Evolutionary conservation across 108 stramenopile genomes (phyloP).

Genomic region (Nitzschia palea): DNA sequence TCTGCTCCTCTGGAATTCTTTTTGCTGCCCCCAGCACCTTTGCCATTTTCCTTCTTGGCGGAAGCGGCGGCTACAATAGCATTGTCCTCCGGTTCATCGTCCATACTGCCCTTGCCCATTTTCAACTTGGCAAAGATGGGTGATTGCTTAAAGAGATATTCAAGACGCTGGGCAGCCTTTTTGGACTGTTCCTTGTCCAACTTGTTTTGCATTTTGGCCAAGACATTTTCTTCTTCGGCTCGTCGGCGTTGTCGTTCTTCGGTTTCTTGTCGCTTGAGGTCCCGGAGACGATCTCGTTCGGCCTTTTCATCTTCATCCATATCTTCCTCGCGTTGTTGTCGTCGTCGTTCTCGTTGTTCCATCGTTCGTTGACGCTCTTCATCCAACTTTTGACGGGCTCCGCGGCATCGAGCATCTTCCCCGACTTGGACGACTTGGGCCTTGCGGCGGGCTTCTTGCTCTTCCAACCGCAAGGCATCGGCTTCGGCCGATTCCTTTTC

Average conservation of each 20-base stretch:
- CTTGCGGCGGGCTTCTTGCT: conserved; percentile 53
- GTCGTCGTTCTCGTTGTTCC: conserved; percentile 24
- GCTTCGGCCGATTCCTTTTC: conserved; percentile 69
- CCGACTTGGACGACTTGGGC: conserved; percentile 57
- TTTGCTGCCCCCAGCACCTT: not conserved
- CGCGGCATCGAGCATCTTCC: conserved; percentile 52
- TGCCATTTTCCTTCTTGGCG: not conserved
- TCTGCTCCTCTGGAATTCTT: not conserved
- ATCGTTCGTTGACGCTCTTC: conserved; percentile 45
- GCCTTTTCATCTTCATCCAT: conserved; percentile 57
- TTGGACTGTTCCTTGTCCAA: conserved; percentile 72
- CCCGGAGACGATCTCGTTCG: conserved; percentile 44
- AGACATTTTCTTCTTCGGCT: conserved; percentile 57
- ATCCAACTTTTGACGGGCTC: conserved; percentile 55
- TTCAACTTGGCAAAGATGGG: conserved; percentile 93
- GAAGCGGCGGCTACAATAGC: conserved; percentile 22
- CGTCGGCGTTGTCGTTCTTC: conserved; percentile 59
- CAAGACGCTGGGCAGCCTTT: conserved; percentile 77
- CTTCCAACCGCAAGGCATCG: conserved; percentile 52
- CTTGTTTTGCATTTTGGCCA: conserved; percentile 64
- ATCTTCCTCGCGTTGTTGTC: conserved; percentile 35
- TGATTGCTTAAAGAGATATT: conserved; percentile 93
- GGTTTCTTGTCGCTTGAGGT: conserved; percentile 52
- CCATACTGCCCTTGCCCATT: conserved; percentile 45
- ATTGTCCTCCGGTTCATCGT: conserved; percentile 60